A percentile compares a stretch with the other conserved stretches of the same genome.
Conservation (phyloP, 2,329 filamentous ascomycete species). For the Penicillium sp. region DNA sequence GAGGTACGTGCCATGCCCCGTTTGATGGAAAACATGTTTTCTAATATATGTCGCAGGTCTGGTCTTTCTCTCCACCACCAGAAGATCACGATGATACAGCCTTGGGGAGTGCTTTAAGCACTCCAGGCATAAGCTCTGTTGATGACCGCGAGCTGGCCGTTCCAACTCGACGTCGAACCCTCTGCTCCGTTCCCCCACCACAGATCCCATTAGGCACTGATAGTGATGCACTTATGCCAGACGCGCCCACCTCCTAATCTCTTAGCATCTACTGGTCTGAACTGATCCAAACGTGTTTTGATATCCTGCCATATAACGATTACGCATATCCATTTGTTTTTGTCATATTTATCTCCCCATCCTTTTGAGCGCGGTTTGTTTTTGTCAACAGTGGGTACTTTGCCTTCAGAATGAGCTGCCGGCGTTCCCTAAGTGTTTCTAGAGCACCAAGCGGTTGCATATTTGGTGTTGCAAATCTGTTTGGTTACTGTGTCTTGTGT, state of each 20-base stretch:
- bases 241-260: slow-evolving; percentile 28
- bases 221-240: slow-evolving; percentile 36
- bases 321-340: slow-evolving; percentile 17
- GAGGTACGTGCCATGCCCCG: slow-evolving; percentile 64
- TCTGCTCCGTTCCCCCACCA: slow-evolving; percentile 35
- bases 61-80: slow-evolving; percentile 82
- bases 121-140: slow-evolving; percentile 27
- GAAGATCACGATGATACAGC: slow-evolving; percentile 33
- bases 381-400: slow-evolving; percentile 12
- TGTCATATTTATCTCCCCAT: slow-evolving; percentile 10
- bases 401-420: slow-evolving; percentile 16
- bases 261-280: slow-evolving; percentile 13
- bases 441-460: slow-evolving; percentile 22
- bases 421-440: slow-evolving; percentile 9
- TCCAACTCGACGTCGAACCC: slow-evolving; percentile 21
- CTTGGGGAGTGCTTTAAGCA: slow-evolving; percentile 36
- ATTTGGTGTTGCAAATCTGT: slow-evolving; percentile 19
- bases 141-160: slow-evolving; percentile 18
- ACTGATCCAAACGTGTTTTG: neutral
- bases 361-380: slow-evolving; percentile 9
- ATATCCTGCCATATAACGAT: slow-evolving; percentile 22
- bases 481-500: slow-evolving; percentile 1
- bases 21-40: neutral
- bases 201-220: slow-evolving; percentile 27
- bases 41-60: slow-evolving; percentile 60